Evolutionary conservation across 805 yeast species (phyloP).

Genomic region (Wickerhamomyces sydowiorum): DNA sequence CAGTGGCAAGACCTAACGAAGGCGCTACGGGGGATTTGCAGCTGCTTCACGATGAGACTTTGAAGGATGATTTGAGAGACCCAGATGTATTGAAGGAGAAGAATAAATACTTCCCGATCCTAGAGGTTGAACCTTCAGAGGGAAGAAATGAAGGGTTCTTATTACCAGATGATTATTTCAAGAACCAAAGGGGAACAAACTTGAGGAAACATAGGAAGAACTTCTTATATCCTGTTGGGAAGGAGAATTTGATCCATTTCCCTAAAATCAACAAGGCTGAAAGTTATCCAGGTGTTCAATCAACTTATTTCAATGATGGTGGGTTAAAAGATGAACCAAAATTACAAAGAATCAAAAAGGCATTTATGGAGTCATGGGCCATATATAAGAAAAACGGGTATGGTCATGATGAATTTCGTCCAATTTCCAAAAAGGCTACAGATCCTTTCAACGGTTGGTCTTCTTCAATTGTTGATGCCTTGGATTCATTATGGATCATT

Average conservation of each 20-base stretch:
- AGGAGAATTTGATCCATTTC: constrained; percentile 18
- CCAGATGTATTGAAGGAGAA: constrained; percentile 23
- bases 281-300: constrained; percentile 25
- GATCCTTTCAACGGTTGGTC: constrained; percentile 48
- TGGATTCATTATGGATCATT: constrained; percentile 48
- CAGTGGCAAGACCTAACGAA: background rate
- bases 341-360: constrained; percentile 26
- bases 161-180: constrained; percentile 17
- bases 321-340: constrained; percentile 22
- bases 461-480: constrained; percentile 41
- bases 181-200: constrained; percentile 14
- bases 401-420: constrained; percentile 41
- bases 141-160: constrained; percentile 6
- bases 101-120: constrained; percentile 33
- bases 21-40: constrained; percentile 4
- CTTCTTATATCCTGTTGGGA: constrained; percentile 15
- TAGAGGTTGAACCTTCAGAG: constrained; percentile 16
- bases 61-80: background rate
- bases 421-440: constrained; percentile 26
- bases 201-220: constrained; percentile 15
- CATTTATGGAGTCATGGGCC: constrained; percentile 38
- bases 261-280: constrained; percentile 10
- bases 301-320: constrained; percentile 22
- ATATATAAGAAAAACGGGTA: constrained; percentile 35
- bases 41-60: background rate